Conservation (phyloP, 768 basidiomycete species). For the Tylopilus subfusipes region DNA sequence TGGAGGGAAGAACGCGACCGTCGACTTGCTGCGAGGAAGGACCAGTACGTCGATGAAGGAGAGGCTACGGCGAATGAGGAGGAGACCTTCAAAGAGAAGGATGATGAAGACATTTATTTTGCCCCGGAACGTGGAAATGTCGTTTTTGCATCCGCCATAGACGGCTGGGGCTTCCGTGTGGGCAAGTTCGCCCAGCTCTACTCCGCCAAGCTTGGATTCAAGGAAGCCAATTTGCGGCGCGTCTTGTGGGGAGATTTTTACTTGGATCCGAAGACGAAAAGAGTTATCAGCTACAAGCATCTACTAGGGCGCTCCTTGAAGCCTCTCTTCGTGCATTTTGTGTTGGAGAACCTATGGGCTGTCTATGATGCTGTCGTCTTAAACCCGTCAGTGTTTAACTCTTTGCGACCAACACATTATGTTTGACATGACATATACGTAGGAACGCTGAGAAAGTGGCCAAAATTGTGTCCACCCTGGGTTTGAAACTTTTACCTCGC, state of each 20-base stretch:
- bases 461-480: slow-evolving; percentile 83
- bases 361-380: slow-evolving; percentile 88
- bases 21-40: slow-evolving; percentile 73
- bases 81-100: slow-evolving; percentile 86
- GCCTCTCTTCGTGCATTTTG: slow-evolving; percentile 95
- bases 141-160: slow-evolving; percentile 91
- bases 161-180: slow-evolving; percentile 96
- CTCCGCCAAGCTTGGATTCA: slow-evolving; percentile 84
- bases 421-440: slow-evolving; percentile 17
- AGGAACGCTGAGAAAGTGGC: slow-evolving; percentile 87
- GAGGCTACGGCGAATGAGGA: slow-evolving; percentile 56
- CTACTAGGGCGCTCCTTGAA: slow-evolving; percentile 84
- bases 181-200: slow-evolving; percentile 93
- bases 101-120: slow-evolving; percentile 97
- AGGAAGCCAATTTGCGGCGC: slow-evolving; percentile 77
- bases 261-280: slow-evolving; percentile 93
- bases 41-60: slow-evolving; percentile 60
- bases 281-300: slow-evolving; percentile 87
- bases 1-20: slow-evolving; percentile 93
- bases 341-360: slow-evolving; percentile 96
- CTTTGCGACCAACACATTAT: background rate
- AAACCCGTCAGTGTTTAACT: slow-evolving; percentile 69
- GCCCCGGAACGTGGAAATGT: slow-evolving; percentile 95
- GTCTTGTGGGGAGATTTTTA: slow-evolving; percentile 98
- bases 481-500: slow-evolving; percentile 78